Base-by-base conservation (phyloP, 2,329 filamentous ascomycete genomes). In the Cordyceps javanica region DNA sequence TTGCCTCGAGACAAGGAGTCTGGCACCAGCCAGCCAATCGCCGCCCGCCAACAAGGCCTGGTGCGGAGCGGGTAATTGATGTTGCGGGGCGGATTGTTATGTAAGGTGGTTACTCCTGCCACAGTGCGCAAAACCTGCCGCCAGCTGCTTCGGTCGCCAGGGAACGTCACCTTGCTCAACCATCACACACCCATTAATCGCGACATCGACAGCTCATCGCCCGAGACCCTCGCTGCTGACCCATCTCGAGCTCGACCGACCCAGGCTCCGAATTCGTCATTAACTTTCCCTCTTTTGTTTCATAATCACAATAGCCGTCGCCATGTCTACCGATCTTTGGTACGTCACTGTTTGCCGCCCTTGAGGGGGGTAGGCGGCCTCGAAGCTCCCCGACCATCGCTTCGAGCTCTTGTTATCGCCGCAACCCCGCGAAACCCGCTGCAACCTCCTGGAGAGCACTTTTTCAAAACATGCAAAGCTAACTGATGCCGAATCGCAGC, bases 271-370 rank as follows among this genome's bases (percentile, higher is more conserved):
- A 56, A 57, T 56, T 57, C 57, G 48, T 7, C 42, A 2, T 41
- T 9, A 19, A 41, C 58, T 61, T 51, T 55, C 59, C 54, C 59
- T 60, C 56, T 50, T 61, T 61, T 58, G 38, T 55, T 59, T 58
- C 52, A 38, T 61, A 59, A 65, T 62, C 61, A 65, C 55, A 60
- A 70, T 65, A 63, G 70, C 70, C 71, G 69, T 62, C 80, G 87
- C 77, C 70, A 93, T 94, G 89, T 76, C 85, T 73, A 79, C 87
- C 69, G 89, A 92, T 80, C 82, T 88, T 74, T 94, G 90, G 90
- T 94, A 82, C 78, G 88, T 85, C 68, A 65, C 61, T 66, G 63
- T 65, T 65, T 66, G 58, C 39, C 54, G 46, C 54, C 53, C 54
- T 57, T 54, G 54, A 57, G 53, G 54, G 53, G 52, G 48, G 36